Evolutionary conservation across 768 basidiomycete genomes (phyloP).

Genomic region (Russula compacta): DNA sequence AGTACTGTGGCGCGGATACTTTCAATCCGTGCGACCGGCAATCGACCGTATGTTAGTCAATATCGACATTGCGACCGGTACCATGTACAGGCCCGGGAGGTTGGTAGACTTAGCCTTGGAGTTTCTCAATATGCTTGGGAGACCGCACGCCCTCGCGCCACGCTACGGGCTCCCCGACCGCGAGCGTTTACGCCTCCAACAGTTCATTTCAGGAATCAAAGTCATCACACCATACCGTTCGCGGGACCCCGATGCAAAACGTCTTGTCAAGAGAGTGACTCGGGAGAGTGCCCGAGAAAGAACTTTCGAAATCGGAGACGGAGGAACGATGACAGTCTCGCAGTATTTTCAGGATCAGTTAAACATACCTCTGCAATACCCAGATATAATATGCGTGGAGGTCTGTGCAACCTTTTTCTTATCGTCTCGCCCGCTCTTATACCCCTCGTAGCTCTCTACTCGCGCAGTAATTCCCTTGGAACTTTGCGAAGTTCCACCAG

Average conservation of each 20-base stretch:
- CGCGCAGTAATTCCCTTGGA: constrained; percentile 61
- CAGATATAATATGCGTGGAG: constrained; percentile 62
- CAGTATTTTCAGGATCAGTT: constrained; percentile 47
- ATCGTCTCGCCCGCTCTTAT: not conserved
- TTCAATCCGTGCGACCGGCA: constrained; percentile 67
- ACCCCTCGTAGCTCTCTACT: constrained; percentile 41
- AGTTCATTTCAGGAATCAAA: constrained; percentile 47
- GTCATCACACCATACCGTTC: constrained; percentile 32
- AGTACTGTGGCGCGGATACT: constrained; percentile 70
- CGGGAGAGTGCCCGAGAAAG: constrained; percentile 41
- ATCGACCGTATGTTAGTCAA: constrained; percentile 58
- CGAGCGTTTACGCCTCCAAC: constrained; percentile 41
- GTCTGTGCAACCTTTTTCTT: constrained; percentile 29
- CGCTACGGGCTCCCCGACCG: constrained; percentile 36
- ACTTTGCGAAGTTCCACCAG: constrained; percentile 48
- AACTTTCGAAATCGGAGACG: constrained; percentile 49
- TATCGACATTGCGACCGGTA: constrained; percentile 65
- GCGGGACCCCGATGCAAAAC: constrained; percentile 25
- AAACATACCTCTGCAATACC: constrained; percentile 47
- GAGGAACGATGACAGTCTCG: constrained; percentile 45
- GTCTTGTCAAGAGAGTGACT: constrained; percentile 55
- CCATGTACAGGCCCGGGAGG: constrained; percentile 61
- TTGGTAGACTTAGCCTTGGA: constrained; percentile 51
- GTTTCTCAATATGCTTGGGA: constrained; percentile 32
- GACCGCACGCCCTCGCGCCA: constrained; percentile 33